phyloP scores from a whole-genome alignment of 225 moss, liverwort and hornwort genomes.

The Pseudisothecium myosuroides region DNA sequence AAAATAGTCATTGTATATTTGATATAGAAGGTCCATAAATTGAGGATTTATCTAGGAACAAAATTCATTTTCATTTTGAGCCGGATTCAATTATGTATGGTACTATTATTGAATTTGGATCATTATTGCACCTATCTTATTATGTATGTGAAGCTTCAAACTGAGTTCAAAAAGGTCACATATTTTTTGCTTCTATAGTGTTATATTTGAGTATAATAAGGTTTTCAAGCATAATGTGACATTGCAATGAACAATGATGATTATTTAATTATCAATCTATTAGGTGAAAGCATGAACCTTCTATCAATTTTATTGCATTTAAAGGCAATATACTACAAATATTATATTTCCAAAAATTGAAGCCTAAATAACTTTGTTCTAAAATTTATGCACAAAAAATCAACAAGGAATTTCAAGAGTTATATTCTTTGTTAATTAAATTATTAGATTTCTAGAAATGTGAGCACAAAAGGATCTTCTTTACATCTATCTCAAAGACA shows the following conservation, averaged over 20 bases:
- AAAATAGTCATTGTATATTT: neutral
- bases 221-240: neutral
- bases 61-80: neutral
- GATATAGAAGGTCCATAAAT: neutral
- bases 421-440: neutral
- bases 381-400: neutral
- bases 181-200: neutral
- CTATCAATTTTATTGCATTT: neutral
- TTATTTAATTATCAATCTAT: neutral
- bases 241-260: neutral
- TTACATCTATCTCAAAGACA: fast-evolving
- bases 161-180: fast-evolving
- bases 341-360: neutral
- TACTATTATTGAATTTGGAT: neutral
- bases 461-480: neutral
- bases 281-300: neutral
- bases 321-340: neutral
- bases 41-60: neutral
- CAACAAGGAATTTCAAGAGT: neutral
- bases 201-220: neutral
- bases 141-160: too few relatives aligned
- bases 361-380: too few relatives aligned
- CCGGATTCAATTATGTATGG: neutral
- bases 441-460: neutral
- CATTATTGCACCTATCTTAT: too few relatives aligned